Percentiles rank a stretch among this genome's conserved stretches.
These are phyloP conservation scores for Penicillium desertorum DNA, from an alignment of 495 filamentous ascomycete genomes.

Conservation along the genomic window DNA sequence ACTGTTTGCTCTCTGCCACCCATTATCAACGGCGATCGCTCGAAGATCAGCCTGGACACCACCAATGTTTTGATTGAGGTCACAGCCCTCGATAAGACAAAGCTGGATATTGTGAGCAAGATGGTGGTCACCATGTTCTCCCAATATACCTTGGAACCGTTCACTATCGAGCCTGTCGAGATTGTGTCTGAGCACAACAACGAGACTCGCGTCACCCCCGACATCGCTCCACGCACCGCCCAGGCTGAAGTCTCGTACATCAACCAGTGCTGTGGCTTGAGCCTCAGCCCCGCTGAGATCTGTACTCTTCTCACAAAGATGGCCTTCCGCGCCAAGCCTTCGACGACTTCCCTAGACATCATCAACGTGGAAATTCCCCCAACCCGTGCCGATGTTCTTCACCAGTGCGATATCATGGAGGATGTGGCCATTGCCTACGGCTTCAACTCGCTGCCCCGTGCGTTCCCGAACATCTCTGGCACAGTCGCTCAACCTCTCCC, in stretches of 20 bases:
- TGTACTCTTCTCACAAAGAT: conserved; percentile 79
- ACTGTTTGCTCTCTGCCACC: conserved; percentile 91
- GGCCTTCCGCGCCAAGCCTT: conserved; percentile 76
- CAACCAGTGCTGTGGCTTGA: conserved; percentile 84
- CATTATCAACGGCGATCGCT: conserved; percentile 96
- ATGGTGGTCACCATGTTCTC: conserved; percentile 98
- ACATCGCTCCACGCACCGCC: conserved; percentile 70
- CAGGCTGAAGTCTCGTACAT: conserved; percentile 88
- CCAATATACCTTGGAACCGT: conserved; percentile 79
- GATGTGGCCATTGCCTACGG: conserved; percentile 94
- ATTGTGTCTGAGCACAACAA: conserved; percentile 89
- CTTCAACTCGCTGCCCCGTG: conserved; percentile 87
- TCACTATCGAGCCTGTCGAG: conserved; percentile 90
- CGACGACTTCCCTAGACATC: conserved; percentile 57
- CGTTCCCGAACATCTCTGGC: conserved; percentile 76
- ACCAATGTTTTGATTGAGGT: conserved; percentile 96
- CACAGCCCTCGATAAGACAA: conserved; percentile 95
- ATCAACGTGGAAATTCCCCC: conserved; percentile 82
- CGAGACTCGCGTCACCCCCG: conserved; percentile 74
- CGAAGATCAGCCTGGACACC: conserved; percentile 88
- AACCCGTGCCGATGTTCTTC: conserved; percentile 90
- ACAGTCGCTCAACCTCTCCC: conserved; percentile 84
- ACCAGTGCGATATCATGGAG: conserved; percentile 98
- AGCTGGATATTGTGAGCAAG: conserved; percentile 91
- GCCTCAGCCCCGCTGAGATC: conserved; percentile 67